phyloP scores from a whole-genome alignment of 371 early-diverging fungal genomes.

The Mucor piriformis region DNA sequence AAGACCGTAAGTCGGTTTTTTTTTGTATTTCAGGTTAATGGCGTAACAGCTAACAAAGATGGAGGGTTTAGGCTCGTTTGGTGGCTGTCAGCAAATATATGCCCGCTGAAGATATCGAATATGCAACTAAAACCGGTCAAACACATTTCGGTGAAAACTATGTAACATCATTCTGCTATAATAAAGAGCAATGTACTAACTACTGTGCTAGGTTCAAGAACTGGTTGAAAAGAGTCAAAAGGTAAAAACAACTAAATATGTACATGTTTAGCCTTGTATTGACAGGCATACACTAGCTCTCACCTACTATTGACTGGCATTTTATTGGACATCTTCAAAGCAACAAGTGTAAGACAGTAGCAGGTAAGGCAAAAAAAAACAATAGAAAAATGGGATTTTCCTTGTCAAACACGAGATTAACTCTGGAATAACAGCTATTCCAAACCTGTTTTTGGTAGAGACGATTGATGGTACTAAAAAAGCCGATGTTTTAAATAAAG shows the following conservation, averaged over 20 bases:
- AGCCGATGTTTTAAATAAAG: constrained; percentile 82
- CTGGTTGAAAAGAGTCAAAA: constrained; percentile 85
- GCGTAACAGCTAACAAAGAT: not conserved
- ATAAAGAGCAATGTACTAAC: not conserved
- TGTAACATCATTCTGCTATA: constrained; percentile 48
- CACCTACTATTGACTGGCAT: constrained; percentile 90
- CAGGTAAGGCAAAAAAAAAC: constrained; percentile 37
- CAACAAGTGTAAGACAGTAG: constrained; percentile 92
- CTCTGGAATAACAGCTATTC: constrained; percentile 60
- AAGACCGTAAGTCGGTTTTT: constrained; percentile 3
- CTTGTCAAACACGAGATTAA: not conserved
- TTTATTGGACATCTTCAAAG: constrained; percentile 94
- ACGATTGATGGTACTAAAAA: constrained; percentile 86
- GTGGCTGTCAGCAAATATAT: constrained; percentile 95
- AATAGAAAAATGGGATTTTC: not conserved
- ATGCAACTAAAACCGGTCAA: constrained; percentile 81
- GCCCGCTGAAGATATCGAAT: constrained; percentile 77
- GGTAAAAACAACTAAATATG: constrained; percentile 47
- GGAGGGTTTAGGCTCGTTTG: constrained; percentile 57
- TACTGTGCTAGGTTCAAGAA: constrained; percentile 93
- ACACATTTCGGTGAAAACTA: constrained; percentile 97
- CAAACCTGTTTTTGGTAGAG: constrained; percentile 89
- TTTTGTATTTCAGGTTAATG: not conserved
- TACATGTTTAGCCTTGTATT: not conserved
- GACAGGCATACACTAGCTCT: constrained; percentile 48